Percentiles rank a stretch among this genome's conserved stretches.
Conservation (phyloP, 2,329 filamentous ascomycete genomes). For the Chaetomium strumarium region DNA sequence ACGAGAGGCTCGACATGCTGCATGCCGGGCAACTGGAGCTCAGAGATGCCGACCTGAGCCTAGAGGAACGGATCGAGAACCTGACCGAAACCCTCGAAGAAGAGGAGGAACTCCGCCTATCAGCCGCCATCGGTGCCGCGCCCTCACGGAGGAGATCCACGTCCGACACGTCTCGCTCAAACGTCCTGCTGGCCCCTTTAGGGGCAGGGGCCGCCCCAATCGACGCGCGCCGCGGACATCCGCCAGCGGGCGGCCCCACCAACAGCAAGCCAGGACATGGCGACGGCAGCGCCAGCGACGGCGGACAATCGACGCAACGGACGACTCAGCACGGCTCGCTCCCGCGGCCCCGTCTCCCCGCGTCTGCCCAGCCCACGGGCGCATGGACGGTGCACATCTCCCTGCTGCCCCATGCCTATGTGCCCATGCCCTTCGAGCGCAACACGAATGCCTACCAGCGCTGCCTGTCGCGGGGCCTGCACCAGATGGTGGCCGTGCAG, state of each 20-base stretch:
- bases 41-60: slow-evolving; percentile 41
- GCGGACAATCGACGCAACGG: neutral
- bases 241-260: slow-evolving; percentile 19
- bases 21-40: slow-evolving; percentile 45
- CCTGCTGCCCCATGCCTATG: slow-evolving; percentile 47
- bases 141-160: slow-evolving; percentile 23
- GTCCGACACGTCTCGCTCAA: slow-evolving; percentile 24
- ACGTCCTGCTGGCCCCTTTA: slow-evolving; percentile 24
- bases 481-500: slow-evolving; percentile 50
- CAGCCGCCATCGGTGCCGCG: slow-evolving; percentile 10
- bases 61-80: slow-evolving; percentile 51
- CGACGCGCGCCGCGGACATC: slow-evolving; percentile 12
- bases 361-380: slow-evolving; percentile 27
- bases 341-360: slow-evolving; percentile 18
- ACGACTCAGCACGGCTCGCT: slow-evolving; percentile 13
- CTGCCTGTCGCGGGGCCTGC: slow-evolving; percentile 54
- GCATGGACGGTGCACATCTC: slow-evolving; percentile 57
- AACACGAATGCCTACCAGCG: slow-evolving; percentile 57
- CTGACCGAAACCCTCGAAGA: slow-evolving; percentile 28
- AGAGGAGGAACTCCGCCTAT: slow-evolving; percentile 22
- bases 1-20: slow-evolving; percentile 40
- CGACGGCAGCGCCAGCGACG: slow-evolving; percentile 19
- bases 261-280: slow-evolving; percentile 13
- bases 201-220: slow-evolving; percentile 21
- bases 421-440: slow-evolving; percentile 56